A percentile compares a stretch with the other conserved stretches of the same genome.
Conservation (phyloP, 2,329 filamentous ascomycete genomes). For the Fusarium albosuccineum region DNA sequence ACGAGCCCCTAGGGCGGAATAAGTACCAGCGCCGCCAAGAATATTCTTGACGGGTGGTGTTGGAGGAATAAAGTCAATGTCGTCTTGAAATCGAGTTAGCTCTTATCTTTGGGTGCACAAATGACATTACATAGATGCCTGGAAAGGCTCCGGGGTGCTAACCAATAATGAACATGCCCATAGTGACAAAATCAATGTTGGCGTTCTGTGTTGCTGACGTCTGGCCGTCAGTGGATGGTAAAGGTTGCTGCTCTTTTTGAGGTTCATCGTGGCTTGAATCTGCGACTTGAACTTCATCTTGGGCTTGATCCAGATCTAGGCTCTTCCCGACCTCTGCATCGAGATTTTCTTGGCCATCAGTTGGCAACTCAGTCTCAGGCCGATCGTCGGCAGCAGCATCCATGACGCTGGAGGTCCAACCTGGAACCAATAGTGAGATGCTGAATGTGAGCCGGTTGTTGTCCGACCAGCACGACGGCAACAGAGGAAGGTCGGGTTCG, state of each 20-base stretch:
- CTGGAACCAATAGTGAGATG: not conserved
- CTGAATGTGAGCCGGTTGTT: not conserved
- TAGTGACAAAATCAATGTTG: slow-evolving; percentile 72
- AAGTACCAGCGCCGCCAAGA: slow-evolving; percentile 90
- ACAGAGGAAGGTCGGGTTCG: not conserved
- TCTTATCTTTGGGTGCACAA: not conserved
- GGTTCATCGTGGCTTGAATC: slow-evolving; percentile 12
- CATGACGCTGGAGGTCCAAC: slow-evolving; percentile 16
- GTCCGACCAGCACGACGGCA: not conserved
- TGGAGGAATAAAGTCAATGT: slow-evolving; percentile 86
- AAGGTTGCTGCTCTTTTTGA: slow-evolving; percentile 10
- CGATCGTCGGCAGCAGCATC: slow-evolving; percentile 17
- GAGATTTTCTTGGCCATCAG: slow-evolving; percentile 8
- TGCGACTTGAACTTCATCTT: slow-evolving; percentile 20
- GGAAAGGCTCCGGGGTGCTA: slow-evolving; percentile 43
- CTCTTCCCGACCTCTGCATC: slow-evolving; percentile 9
- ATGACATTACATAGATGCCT: not conserved
- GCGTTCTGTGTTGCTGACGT: slow-evolving; percentile 12
- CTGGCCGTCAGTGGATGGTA: not conserved
- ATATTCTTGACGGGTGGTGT: slow-evolving; percentile 78
- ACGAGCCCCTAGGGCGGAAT: slow-evolving; percentile 87
- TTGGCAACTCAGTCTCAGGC: slow-evolving; percentile 14
- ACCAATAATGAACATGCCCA: slow-evolving; percentile 83
- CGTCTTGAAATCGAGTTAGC: slow-evolving; percentile 69
- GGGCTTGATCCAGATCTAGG: slow-evolving; percentile 16